Base-by-base conservation (phyloP, 257 asterid species). In the Capsicum rhomboideum region DNA sequence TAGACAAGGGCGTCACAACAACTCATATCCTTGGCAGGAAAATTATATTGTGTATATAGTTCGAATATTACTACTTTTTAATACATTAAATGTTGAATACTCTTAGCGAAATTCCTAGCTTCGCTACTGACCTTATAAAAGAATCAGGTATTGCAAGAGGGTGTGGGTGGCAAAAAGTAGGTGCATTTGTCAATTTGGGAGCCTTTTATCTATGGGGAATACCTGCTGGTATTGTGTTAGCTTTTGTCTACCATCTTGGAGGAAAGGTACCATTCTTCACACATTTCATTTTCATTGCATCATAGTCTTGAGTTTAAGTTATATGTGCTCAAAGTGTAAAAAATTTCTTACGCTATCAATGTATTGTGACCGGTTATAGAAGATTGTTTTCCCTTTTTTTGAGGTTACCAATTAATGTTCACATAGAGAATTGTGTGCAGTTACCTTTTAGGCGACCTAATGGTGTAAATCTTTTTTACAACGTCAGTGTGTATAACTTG, bases 91-190 rank as follows among this genome's bases (percentile, higher is more conserved):
- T 42, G 10, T 72, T 21, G 16, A 34, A 40, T 34, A 68, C 8
- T 34, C 50, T 17, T 9, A 34, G 0, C 14, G 26, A 67, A 34
- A 34, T 34, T 67, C 2, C 3, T 67, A 4, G 14, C 23, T 67
- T 67, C 14, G 14, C 6, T 10, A 29, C 18, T 66, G 44, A 66
- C 44, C 74, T 66, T 66, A 29, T 64, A 12, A 66, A 29, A 13
- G 4, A 18, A 17, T 37, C 20, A 75, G 61, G 80, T 75, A 75
- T 75, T 75, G 42, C 80, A 23, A 75, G 80, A 78, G 98, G 98
- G 14, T 92, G 98, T 63, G 98, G 98, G 3, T 90, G 97, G 94
- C 98, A 93, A 86, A 92, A 91, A 85, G 90, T 90, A n/a, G 97
- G 94, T 10, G 98, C 97, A 23, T 69, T 89, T 0, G 90, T 91